Conservation (phyloP, 225 moss, liverwort and hornwort species). For the Anthoceros angustus region DNA sequence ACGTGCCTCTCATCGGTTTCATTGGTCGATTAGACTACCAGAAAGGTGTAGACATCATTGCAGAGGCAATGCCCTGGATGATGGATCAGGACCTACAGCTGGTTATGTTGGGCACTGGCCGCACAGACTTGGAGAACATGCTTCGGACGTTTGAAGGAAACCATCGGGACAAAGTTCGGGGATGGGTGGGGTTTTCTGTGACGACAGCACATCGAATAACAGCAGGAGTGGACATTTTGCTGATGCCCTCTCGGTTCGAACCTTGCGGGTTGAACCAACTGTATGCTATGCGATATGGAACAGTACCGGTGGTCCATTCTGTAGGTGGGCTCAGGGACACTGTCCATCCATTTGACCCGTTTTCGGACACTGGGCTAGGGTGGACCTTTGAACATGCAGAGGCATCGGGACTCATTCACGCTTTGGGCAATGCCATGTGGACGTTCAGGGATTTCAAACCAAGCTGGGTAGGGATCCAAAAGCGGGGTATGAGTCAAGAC, state of each 20-base stretch:
- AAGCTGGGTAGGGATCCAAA: slow-evolving; percentile 63
- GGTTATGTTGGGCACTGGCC: slow-evolving; percentile 62
- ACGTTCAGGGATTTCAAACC: slow-evolving; percentile 54
- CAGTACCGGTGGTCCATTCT: slow-evolving; percentile 59
- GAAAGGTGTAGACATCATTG: slow-evolving; percentile 58
- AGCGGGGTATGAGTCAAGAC: slow-evolving; percentile 57
- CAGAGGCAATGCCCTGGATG: slow-evolving; percentile 69
- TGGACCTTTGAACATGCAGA: slow-evolving; percentile 47
- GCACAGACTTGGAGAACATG: slow-evolving; percentile 58
- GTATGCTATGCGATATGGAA: slow-evolving; percentile 68
- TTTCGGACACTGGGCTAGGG: slow-evolving; percentile 48
- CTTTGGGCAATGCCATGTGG: slow-evolving; percentile 73
- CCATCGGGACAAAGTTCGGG: slow-evolving; percentile 51
- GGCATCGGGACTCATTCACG: slow-evolving; percentile 38
- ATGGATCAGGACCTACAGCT: slow-evolving; percentile 62
- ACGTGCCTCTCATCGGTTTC: slow-evolving; percentile 67
- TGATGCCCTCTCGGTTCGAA: slow-evolving; percentile 77
- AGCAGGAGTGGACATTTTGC: slow-evolving; percentile 49
- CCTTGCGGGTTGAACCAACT: slow-evolving; percentile 74
- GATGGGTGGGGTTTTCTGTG: slow-evolving; percentile 89
- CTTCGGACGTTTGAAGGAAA: slow-evolving; percentile 35
- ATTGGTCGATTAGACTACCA: slow-evolving; percentile 62
- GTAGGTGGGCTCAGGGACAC: slow-evolving; percentile 69
- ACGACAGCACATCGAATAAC: slow-evolving; percentile 53
- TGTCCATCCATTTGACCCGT: slow-evolving; percentile 58